Conservation (phyloP, 2,329 filamentous ascomycete species). For the Trichoderma simmonsii region DNA sequence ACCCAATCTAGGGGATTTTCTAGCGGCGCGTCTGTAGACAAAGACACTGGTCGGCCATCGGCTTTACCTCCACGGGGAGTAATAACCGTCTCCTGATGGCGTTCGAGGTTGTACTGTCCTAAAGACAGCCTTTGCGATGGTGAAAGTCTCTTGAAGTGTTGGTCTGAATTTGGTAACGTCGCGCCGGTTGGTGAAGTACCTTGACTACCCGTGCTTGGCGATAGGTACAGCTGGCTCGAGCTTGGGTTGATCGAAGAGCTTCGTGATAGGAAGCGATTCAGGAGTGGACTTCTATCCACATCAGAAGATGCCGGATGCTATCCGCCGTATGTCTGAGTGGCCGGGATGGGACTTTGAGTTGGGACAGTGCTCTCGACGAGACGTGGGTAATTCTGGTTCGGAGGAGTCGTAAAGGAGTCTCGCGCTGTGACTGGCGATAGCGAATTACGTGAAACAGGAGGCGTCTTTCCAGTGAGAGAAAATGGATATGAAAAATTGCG, state of each 20-base stretch:
- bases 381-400: neutral
- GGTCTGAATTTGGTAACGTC: constrained; percentile 9
- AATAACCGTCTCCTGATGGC: neutral
- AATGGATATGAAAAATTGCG: constrained; percentile 28
- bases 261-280: constrained; percentile 3
- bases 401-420: neutral
- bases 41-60: constrained; percentile 2
- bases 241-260: constrained; percentile 3
- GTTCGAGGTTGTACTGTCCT: neutral
- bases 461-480: constrained; percentile 7
- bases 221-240: neutral
- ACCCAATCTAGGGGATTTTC: constrained; percentile 5
- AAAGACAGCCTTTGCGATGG: neutral
- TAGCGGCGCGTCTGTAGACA: neutral
- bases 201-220: neutral
- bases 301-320: constrained; percentile 16
- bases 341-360: neutral
- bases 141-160: neutral
- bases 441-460: neutral
- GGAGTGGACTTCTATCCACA: constrained; percentile 6
- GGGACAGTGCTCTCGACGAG: neutral
- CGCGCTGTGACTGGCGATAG: neutral
- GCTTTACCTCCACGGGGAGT: neutral
- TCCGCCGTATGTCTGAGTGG: constrained; percentile 14
- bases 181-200: neutral